A percentile compares a stretch with the other conserved stretches of the same genome.
Conservation (phyloP, 345 rosid species). For the Eutrema heterophyllum region DNA sequence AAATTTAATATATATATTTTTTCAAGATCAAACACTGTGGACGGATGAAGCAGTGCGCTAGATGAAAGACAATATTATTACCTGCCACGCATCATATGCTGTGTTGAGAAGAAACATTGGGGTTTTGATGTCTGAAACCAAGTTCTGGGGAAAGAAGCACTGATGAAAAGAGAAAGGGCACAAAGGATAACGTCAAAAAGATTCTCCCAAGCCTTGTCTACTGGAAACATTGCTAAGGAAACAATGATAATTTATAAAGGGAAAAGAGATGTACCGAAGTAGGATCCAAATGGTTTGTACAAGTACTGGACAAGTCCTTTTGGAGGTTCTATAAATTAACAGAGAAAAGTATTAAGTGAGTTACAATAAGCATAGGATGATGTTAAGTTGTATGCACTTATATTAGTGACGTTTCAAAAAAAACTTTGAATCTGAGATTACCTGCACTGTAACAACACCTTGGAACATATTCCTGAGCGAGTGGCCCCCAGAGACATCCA, state of each 20-base stretch:
- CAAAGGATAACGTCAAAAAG: neutral
- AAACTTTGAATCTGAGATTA: conserved; percentile 19
- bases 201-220: conserved; percentile 3
- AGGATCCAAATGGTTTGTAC: conserved; percentile 70
- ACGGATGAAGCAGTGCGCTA: neutral
- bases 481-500: conserved; percentile 79
- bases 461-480: conserved; percentile 56
- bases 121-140: conserved; percentile 56
- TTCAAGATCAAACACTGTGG: neutral
- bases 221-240: neutral
- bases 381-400: neutral
- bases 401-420: neutral
- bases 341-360: neutral
- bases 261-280: conserved; percentile 52
- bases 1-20: neutral
- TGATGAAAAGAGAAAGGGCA: conserved; percentile 23
- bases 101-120: conserved; percentile 79
- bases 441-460: conserved; percentile 86
- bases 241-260: neutral
- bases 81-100: conserved; percentile 91
- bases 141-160: conserved; percentile 92
- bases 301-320: conserved; percentile 60
- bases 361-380: neutral
- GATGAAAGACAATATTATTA: conserved; percentile 20
- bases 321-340: conserved; percentile 46